Evolutionary conservation across 306 rosid species (phyloP).

Genomic region (Bauhinia variegata): DNA sequence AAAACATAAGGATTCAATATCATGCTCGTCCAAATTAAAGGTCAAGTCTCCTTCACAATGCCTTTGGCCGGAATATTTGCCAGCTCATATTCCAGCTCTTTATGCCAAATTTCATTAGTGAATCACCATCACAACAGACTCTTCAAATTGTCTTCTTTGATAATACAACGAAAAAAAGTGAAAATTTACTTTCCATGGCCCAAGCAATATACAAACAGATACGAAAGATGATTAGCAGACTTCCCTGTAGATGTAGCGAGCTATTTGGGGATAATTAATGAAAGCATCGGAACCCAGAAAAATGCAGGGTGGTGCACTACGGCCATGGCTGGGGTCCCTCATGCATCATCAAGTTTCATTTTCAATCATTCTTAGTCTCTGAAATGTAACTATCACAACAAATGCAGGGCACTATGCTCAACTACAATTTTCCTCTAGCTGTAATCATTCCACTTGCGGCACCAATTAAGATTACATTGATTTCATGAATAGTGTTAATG

Average conservation of each 20-base stretch:
- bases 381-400: constrained; percentile 27
- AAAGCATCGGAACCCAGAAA: constrained; percentile 15
- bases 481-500: no score
- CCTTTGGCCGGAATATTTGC: no score
- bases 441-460: constrained; percentile 11
- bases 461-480: constrained; percentile 6
- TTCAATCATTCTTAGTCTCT: constrained; percentile 15
- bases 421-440: constrained; percentile 12
- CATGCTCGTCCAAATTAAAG: no score
- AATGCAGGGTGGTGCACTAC: constrained; percentile 1
- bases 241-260: background rate
- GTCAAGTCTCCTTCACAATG: no score
- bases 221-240: background rate
- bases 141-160: no score
- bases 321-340: background rate
- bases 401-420: constrained; percentile 2
- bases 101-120: background rate
- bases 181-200: background rate
- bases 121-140: background rate
- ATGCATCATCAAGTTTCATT: background rate
- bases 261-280: constrained; percentile 1
- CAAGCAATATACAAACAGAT: background rate
- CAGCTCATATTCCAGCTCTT: background rate
- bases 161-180: background rate
- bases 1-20: no score